Evolutionary conservation across 225 moss, liverwort and hornwort species (phyloP).

Genomic region (Bryum argenteum): DNA sequence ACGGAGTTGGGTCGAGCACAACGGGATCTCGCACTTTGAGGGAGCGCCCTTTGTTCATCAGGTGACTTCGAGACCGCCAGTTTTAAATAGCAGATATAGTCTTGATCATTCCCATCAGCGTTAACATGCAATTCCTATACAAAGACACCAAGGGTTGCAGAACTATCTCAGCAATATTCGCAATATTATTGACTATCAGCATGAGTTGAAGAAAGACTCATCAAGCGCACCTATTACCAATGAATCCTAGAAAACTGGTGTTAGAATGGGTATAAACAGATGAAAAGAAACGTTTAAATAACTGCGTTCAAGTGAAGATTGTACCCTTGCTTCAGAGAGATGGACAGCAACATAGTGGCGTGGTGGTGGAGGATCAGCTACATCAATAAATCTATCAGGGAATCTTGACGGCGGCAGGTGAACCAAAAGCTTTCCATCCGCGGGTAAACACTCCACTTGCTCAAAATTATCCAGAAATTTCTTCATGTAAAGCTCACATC

Average conservation of each 20-base stretch:
- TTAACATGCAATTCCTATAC: conserved; percentile 73
- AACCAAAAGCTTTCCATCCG: conserved; percentile 55
- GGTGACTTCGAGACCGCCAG: conserved; percentile 60
- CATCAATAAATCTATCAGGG: conserved; percentile 88
- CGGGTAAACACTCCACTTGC: conserved; percentile 66
- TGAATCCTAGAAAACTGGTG: conserved; percentile 8
- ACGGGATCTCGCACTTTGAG: conserved; percentile 93
- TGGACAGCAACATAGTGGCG: conserved; percentile 90
- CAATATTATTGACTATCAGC: neutral
- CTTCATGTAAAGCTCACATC: conserved; percentile 80
- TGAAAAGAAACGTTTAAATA: conserved; percentile 1
- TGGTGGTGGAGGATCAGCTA: conserved; percentile 56
- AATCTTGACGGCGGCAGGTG: conserved; percentile 88
- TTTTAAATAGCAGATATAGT: conserved; percentile 83
- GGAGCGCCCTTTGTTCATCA: conserved; percentile 69
- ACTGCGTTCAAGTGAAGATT: neutral
- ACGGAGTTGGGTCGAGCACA: conserved; percentile 75
- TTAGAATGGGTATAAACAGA: neutral
- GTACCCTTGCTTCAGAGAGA: conserved; percentile 86
- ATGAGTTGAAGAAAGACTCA: neutral
- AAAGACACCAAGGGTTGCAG: conserved; percentile 11
- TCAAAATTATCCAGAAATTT: conserved; percentile 84
- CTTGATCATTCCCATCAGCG: conserved; percentile 92
- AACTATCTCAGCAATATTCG: conserved; percentile 4
- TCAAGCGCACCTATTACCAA: neutral